Percentiles rank a stretch among this genome's conserved stretches.
These are phyloP conservation scores for Vararia minispora DNA, from an alignment of 768 basidiomycete species.

Conservation along the genomic window DNA sequence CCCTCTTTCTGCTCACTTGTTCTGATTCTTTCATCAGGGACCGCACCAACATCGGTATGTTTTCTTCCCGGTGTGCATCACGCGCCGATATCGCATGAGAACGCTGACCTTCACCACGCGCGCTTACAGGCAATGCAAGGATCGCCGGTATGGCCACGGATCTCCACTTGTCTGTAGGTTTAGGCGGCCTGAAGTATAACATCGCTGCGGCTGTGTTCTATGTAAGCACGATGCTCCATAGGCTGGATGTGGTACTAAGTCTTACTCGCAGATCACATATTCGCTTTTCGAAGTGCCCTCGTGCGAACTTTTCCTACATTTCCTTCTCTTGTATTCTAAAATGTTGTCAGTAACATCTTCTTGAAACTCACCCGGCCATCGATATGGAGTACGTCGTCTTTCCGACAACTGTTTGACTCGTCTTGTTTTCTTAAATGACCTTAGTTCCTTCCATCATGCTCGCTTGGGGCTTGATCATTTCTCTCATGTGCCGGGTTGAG, in stretches of 20 bases:
- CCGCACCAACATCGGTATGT: slow-evolving; percentile 12
- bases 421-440: neutral
- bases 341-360: slow-evolving; percentile 24
- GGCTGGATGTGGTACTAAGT: neutral
- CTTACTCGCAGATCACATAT: slow-evolving; percentile 22
- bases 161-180: no score
- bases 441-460: slow-evolving; percentile 30
- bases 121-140: slow-evolving; percentile 15
- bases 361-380: slow-evolving; percentile 26
- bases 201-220: slow-evolving; percentile 29
- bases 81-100: neutral
- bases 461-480: slow-evolving; percentile 29
- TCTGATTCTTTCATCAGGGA: slow-evolving; percentile 5
- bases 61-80: neutral
- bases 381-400: slow-evolving; percentile 21
- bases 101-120: neutral
- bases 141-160: slow-evolving; percentile 34
- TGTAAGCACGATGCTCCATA: slow-evolving; percentile 10
- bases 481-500: slow-evolving; percentile 27
- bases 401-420: neutral
- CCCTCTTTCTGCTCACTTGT: neutral
- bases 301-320: slow-evolving; percentile 17
- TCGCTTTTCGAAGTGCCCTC: slow-evolving; percentile 27
- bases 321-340: neutral
- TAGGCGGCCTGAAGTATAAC: slow-evolving; percentile 24